Percentiles rank a stretch among this genome's conserved stretches.
Conservation (phyloP, 164 flowering plant genomes). For the Tetracentron sinense region DNA sequence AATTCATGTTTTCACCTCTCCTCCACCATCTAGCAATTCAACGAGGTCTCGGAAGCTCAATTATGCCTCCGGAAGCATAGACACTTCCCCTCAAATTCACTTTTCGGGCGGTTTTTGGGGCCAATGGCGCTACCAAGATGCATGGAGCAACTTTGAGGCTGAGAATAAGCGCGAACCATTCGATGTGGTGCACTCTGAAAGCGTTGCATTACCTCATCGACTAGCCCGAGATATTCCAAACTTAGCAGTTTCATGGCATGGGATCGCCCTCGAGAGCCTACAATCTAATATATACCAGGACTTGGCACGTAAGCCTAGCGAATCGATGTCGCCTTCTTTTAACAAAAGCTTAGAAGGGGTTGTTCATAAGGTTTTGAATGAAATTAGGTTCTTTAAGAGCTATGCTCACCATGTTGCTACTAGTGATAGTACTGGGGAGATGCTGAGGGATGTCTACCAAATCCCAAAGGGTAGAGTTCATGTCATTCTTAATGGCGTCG, state of each 20-base stretch:
- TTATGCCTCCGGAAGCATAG: too few species aligned
- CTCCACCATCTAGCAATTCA: constrained; percentile 9
- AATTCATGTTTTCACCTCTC: constrained; percentile 72
- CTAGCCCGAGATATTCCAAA: constrained; percentile 53
- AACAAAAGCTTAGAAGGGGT: constrained; percentile 43
- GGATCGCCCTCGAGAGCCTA: constrained; percentile 74
- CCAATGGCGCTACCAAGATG: constrained; percentile 59
- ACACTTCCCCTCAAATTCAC: constrained; percentile 39
- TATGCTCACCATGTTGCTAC: constrained; percentile 80
- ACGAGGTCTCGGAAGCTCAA: too few species aligned
- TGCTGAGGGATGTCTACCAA: constrained; percentile 80
- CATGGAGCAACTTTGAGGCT: constrained; percentile 57
- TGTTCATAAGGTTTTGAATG: constrained; percentile 60
- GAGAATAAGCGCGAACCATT: constrained; percentile 48
- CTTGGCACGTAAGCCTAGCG: constrained; percentile 41
- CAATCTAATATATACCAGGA: constrained; percentile 76
- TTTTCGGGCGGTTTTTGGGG: constrained; percentile 60
- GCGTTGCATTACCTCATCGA: constrained; percentile 84
- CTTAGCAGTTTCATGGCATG: constrained; percentile 87
- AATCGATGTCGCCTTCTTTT: constrained; percentile 50
- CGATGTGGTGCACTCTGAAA: constrained; percentile 85
- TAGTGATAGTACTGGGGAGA: constrained; percentile 86
- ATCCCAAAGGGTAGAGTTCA: constrained; percentile 71
- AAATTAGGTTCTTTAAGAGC: constrained; percentile 69
- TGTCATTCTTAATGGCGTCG: constrained; percentile 79